These are phyloP conservation scores for Trypanosoma theileri DNA, from an alignment of 208 protist species.

Conservation along the genomic window DNA sequence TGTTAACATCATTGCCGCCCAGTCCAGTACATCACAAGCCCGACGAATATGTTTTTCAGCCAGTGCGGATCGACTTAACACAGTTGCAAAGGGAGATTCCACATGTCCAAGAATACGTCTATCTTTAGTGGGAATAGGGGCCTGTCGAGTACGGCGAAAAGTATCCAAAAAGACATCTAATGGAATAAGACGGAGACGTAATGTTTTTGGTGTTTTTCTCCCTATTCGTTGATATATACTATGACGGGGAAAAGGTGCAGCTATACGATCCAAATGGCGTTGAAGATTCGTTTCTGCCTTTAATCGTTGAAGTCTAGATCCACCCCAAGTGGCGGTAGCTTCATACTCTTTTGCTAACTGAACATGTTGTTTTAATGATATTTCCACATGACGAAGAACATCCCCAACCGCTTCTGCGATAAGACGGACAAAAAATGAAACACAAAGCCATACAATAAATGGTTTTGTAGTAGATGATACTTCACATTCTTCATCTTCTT, in stretches of 20 bases:
- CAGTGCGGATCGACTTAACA: conserved; percentile 43
- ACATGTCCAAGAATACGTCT: conserved; percentile 18
- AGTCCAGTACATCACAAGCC: conserved; percentile 54
- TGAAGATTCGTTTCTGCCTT: conserved; percentile 28
- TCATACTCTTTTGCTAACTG: conserved; percentile 56
- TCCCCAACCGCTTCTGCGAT: conserved; percentile 75
- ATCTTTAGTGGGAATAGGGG: neutral
- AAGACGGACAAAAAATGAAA: conserved; percentile 67
- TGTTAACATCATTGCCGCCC: conserved; percentile 54
- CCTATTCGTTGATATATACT: conserved; percentile 52
- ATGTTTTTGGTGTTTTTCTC: conserved; percentile 35
- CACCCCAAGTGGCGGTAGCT: conserved; percentile 14
- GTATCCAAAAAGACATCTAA: conserved; percentile 76
- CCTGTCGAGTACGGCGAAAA: conserved; percentile 41
- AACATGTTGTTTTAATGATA: conserved; percentile 62
- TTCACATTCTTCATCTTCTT: conserved; percentile 33
- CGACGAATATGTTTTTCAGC: conserved; percentile 56
- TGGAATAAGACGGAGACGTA: conserved; percentile 78
- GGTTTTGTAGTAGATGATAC: conserved; percentile 27
- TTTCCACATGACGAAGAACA: conserved; percentile 63
- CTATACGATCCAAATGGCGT: conserved; percentile 27
- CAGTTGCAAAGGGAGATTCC: conserved; percentile 48
- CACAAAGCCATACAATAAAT: conserved; percentile 69
- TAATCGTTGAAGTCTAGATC: conserved; percentile 12
- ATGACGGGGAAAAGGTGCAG: conserved; percentile 35